Evolutionary conservation across 805 yeast species (phyloP).

Genomic region (Nakazawaea anatomiae): DNA sequence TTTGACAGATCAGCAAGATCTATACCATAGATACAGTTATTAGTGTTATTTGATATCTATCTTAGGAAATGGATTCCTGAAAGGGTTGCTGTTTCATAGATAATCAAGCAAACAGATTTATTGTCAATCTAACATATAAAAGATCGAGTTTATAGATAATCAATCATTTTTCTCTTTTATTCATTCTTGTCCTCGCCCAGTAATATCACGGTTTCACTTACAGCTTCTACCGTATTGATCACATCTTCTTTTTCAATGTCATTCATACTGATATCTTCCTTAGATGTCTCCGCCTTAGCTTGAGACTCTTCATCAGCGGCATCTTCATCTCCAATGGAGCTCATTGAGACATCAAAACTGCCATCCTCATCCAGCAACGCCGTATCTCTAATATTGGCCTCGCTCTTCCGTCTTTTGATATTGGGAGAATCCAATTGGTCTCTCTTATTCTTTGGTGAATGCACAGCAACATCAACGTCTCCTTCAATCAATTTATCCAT

Average conservation of each 20-base stretch:
- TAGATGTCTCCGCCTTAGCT: background rate
- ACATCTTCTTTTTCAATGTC: background rate
- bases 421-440: conserved; percentile 9
- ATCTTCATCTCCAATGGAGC: background rate
- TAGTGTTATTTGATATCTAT: no score
- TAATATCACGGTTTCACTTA: no score
- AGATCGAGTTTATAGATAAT: no score
- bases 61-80: no score
- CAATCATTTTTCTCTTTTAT: no score
- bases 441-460: conserved; percentile 4
- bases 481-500: background rate
- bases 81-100: no score
- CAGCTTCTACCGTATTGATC: no score
- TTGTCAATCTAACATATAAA: no score
- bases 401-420: conserved; percentile 10
- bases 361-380: background rate
- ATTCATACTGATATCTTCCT: background rate
- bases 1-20: no score
- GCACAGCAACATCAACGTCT: background rate
- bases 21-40: no score
- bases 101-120: no score
- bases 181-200: no score
- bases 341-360: conserved; percentile 4
- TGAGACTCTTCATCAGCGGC: background rate
- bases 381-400: background rate